These are phyloP conservation scores for Trichoderma cornu-damae DNA, from an alignment of 2,329 filamentous ascomycete genomes.

Conservation along the genomic window DNA sequence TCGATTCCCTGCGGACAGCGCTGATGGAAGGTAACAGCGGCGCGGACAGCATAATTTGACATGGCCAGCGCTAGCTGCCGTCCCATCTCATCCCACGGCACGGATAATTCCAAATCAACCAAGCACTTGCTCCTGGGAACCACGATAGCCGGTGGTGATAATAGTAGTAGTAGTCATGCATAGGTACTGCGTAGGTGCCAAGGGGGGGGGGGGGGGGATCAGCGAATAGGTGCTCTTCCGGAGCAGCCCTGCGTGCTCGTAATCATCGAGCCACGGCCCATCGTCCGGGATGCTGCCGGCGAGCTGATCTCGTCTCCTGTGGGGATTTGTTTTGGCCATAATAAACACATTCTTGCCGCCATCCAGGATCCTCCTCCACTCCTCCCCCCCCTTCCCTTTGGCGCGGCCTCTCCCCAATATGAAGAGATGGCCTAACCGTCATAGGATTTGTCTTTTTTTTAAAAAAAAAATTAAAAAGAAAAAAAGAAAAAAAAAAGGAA, in stretches of 20 bases:
- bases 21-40: neutral
- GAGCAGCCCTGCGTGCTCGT: neutral
- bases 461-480: too few species aligned
- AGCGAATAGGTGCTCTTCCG: too few species aligned
- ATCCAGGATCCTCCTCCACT: neutral
- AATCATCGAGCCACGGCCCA: neutral
- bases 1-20: neutral
- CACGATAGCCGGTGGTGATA: neutral
- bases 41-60: neutral
- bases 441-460: too few species aligned
- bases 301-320: neutral
- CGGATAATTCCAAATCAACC: conserved; percentile 11
- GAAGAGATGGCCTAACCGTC: neutral
- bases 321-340: too few species aligned
- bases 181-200: too few species aligned
- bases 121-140: conserved; percentile 2
- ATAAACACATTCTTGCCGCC: too few species aligned
- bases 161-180: too few species aligned
- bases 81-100: neutral
- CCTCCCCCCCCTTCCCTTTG: neutral
- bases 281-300: neutral
- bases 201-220: too few species aligned
- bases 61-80: neutral
- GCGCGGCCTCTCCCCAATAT: neutral
- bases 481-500: neutral